These are phyloP conservation scores for Basidiobolus meristosporus DNA, from an alignment of 371 early-diverging fungal species.

Conservation along the genomic window DNA sequence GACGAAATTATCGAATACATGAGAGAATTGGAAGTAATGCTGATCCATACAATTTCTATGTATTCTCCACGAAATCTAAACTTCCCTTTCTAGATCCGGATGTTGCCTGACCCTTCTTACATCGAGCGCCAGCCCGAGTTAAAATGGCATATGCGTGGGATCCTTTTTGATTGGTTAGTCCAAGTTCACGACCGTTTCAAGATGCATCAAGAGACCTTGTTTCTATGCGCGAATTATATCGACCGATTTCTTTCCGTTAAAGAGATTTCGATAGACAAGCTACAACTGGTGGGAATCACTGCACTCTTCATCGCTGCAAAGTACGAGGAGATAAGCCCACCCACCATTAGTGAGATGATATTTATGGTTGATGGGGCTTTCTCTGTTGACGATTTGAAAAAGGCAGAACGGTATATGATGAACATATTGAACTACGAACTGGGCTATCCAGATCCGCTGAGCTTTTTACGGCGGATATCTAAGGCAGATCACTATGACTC, in stretches of 20 bases:
- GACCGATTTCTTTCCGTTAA: conserved; percentile 71
- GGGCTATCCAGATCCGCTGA: conserved; percentile 51
- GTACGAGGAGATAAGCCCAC: conserved; percentile 71
- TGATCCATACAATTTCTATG: not conserved
- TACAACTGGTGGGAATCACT: conserved; percentile 75
- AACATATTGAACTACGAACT: conserved; percentile 44
- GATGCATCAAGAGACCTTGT: conserved; percentile 76
- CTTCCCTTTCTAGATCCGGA: conserved; percentile 10
- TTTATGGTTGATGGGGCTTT: conserved; percentile 33
- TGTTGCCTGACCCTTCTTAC: conserved; percentile 49
- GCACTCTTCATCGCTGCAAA: conserved; percentile 73
- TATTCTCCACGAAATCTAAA: not conserved
- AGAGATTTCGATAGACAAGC: conserved; percentile 44
- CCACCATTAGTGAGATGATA: conserved; percentile 33
- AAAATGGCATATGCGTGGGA: conserved; percentile 59
- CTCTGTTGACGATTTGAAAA: conserved; percentile 35
- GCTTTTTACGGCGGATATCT: conserved; percentile 54
- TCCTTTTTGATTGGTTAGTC: conserved; percentile 56
- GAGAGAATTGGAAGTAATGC: conserved; percentile 47
- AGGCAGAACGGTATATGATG: conserved; percentile 55
- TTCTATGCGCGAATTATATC: conserved; percentile 62
- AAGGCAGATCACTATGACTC: conserved; percentile 62
- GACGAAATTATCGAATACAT: conserved; percentile 56
- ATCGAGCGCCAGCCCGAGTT: conserved; percentile 59
- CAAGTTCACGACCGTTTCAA: conserved; percentile 64